phyloP scores from a whole-genome alignment of 495 filamentous ascomycete species.

The Podospora didyma region DNA sequence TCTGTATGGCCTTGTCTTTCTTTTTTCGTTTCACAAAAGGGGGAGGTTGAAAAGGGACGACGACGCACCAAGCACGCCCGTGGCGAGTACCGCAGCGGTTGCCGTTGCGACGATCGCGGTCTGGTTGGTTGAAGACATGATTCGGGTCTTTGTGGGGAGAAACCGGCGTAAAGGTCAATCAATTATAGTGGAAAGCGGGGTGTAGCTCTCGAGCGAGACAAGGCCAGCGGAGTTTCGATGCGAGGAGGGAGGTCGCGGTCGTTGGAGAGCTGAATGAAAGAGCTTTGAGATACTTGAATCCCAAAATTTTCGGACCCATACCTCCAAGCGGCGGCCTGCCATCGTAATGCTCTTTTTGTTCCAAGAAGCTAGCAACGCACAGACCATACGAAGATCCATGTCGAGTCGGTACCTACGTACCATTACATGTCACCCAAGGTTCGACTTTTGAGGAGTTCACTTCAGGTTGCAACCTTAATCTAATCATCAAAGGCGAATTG shows the following conservation, averaged over 20 bases:
- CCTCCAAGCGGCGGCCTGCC: too few relatives aligned
- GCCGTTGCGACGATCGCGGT: conserved; percentile 70
- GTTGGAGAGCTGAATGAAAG: too few relatives aligned
- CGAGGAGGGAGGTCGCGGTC: too few relatives aligned
- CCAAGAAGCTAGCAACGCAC: too few relatives aligned
- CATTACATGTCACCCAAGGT: too few relatives aligned
- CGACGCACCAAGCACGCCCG: conserved; percentile 68
- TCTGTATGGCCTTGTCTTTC: conserved; percentile 55
- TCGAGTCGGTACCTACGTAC: too few relatives aligned
- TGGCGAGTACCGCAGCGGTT: conserved; percentile 67
- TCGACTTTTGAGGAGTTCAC: too few relatives aligned
- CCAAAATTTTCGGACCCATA: too few relatives aligned
- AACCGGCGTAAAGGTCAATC: background rate
- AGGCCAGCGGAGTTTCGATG: background rate
- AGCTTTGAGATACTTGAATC: background rate
- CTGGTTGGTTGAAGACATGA: conserved; percentile 44
- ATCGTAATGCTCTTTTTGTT: too few relatives aligned
- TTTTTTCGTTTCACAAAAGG: conserved; percentile 22
- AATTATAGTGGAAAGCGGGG: background rate
- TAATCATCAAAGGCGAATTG: too few relatives aligned
- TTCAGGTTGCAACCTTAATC: too few relatives aligned
- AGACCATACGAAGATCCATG: too few relatives aligned
- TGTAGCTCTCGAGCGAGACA: background rate
- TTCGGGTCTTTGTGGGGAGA: conserved; percentile 7
- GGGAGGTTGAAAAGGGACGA: conserved; percentile 45